Base-by-base conservation (phyloP, 148 eudicot species). In the Cornus kousa region DNA sequence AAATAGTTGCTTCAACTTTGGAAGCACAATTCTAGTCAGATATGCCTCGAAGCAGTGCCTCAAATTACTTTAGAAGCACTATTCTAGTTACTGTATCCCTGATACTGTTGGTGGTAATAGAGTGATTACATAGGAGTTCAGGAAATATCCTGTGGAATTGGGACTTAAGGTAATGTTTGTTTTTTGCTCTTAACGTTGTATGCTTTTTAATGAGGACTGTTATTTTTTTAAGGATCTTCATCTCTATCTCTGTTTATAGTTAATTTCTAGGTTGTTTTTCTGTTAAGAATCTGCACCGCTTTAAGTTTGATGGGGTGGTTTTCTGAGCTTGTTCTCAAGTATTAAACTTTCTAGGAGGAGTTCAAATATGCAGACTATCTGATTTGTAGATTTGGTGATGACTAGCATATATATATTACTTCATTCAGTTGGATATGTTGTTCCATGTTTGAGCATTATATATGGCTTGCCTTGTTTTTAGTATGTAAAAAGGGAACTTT, bases 41-140 rank as follows among this genome's bases (percentile, higher is more conserved):
- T n/a, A 70, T 70, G 72, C 72, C 22, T 70, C 20, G 48, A 70
- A 70, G 22, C 72, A 70, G 19, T 70, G 48, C 72, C 39, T 37
- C 72, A 35, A 46, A 7, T 70, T 4, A n/a, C 72, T 35, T 70
- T 70, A 12, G 19, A 32, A 35, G 43, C 33, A n/a, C 11, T 7
- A 11, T 48, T 48, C 7, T 48, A 48, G 53, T 48, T 9, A 48
- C 9, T 48, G 53, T 48, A 48, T 11, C 53, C 53, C 9, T 48
- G 53, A 1, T 48, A 11, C 12, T 48, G 8, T 48, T 48, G 53
- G 7, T 48, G 53, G 12, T 8, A 48, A 48, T 48, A 11, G 9
- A 4, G 53, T 0, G 12, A 3, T 48, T 4, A 48, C 11, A 7
- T 48, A 48, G 53, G 53, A 48, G 53, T 48, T 48, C 5, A 48